phyloP scores from a whole-genome alignment of 2,329 filamentous ascomycete species.

The Didymellaceae sp. region DNA sequence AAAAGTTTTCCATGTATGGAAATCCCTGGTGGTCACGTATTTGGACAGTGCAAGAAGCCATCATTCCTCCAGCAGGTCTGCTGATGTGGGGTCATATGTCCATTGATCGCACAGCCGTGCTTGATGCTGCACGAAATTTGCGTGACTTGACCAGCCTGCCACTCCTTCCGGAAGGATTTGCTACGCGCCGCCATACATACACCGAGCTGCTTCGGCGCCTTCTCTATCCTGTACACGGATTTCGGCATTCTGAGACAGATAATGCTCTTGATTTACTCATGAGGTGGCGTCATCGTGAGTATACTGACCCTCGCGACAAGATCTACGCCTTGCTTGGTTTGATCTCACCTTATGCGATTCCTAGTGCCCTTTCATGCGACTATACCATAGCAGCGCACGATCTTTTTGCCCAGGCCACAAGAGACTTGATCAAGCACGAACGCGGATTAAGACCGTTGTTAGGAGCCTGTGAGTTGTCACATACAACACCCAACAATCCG shows the following conservation, averaged over 20 bases:
- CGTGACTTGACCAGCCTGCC: constrained; percentile 1
- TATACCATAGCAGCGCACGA: constrained; percentile 11
- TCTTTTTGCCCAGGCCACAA: constrained; percentile 19
- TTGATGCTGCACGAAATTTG: constrained; percentile 8
- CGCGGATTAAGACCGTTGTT: constrained; percentile 19
- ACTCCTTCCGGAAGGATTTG: constrained; percentile 7
- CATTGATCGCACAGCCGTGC: constrained; percentile 6
- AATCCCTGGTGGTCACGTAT: constrained; percentile 30
- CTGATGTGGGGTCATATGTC: constrained; percentile 22
- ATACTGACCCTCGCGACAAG: constrained; percentile 33
- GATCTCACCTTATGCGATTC: background rate
- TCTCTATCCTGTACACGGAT: constrained; percentile 24
- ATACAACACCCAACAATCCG: constrained; percentile 9
- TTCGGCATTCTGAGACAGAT: constrained; percentile 15
- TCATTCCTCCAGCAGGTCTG: constrained; percentile 16
- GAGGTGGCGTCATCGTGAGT: constrained; percentile 27
- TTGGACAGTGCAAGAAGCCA: constrained; percentile 30
- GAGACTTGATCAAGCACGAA: constrained; percentile 22
- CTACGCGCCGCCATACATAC: background rate
- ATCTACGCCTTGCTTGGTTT: constrained; percentile 32
- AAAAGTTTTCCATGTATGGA: constrained; percentile 22
- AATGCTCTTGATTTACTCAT: constrained; percentile 22
- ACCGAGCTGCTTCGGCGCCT: constrained; percentile 16
- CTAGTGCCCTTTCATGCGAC: constrained; percentile 11
- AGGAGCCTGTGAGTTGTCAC: constrained; percentile 20